phyloP scores from a whole-genome alignment of 371 early-diverging fungal species.

The Vittaforma corneae region DNA sequence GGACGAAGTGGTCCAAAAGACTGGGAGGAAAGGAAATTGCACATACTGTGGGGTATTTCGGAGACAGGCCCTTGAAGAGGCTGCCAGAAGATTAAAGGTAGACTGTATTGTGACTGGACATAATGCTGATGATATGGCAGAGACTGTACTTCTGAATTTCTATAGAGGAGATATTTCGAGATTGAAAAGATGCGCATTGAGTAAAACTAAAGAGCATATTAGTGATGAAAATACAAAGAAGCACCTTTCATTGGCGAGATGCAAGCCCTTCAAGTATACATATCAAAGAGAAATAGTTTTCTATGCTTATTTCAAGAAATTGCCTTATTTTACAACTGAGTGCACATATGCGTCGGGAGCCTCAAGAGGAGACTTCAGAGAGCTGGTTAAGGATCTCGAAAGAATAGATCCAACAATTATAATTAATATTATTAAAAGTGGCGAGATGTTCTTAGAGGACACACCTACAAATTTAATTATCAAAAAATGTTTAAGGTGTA shows the following conservation, averaged over 20 bases:
- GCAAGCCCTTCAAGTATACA: constrained; percentile 94
- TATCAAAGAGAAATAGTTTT: constrained; percentile 99
- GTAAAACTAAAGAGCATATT: constrained; percentile 66
- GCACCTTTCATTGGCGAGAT: constrained; percentile 61
- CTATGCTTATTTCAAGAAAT: constrained; percentile 92
- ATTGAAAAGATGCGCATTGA: constrained; percentile 80
- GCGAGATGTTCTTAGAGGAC: constrained; percentile 14
- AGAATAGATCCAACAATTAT: constrained; percentile 76
- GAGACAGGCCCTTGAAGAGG: constrained; percentile 89
- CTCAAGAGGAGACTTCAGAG: constrained; percentile 85
- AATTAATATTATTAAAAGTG: constrained; percentile 62
- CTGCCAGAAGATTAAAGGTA: constrained; percentile 74
- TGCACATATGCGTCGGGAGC: constrained; percentile 97
- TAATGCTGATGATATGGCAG: constrained; percentile 99
- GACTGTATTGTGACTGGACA: constrained; percentile 96
- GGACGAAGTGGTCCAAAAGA: constrained; percentile 79
- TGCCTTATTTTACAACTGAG: constrained; percentile 96
- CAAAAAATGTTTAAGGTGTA: constrained; percentile 18
- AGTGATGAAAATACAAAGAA: constrained; percentile 16
- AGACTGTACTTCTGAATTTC: constrained; percentile 95
- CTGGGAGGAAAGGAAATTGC: constrained; percentile 91
- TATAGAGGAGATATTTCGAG: constrained; percentile 88
- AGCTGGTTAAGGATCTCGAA: constrained; percentile 88
- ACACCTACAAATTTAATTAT: neutral
- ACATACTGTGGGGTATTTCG: constrained; percentile 98